A percentile compares a stretch with the other conserved stretches of the same genome.
phyloP scores from a whole-genome alignment of 306 rosid species.

The Acmispon strigosus region DNA sequence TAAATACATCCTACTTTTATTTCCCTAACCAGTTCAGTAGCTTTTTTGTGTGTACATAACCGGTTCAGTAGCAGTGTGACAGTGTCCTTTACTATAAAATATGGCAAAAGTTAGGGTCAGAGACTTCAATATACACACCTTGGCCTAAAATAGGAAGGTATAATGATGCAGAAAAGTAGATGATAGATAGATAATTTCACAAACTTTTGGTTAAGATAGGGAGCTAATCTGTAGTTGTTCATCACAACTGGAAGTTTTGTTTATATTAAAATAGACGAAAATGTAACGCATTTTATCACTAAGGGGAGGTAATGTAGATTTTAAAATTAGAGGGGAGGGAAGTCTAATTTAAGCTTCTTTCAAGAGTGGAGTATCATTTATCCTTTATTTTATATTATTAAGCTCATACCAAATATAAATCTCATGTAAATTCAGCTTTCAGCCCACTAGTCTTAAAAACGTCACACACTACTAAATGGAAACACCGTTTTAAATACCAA shows the following conservation, averaged over 20 bases:
- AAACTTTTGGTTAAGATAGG: not conserved
- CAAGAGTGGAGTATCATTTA: too few relatives aligned
- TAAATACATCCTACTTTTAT: not conserved
- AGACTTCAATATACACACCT: not conserved
- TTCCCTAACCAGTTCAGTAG: not conserved
- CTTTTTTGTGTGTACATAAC: too few relatives aligned
- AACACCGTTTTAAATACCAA: not conserved
- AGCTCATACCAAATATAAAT: not conserved
- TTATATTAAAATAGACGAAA: too few relatives aligned
- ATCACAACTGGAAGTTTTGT: too few relatives aligned
- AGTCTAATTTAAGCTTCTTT: too few relatives aligned
- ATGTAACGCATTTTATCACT: too few relatives aligned
- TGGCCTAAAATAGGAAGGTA: not conserved
- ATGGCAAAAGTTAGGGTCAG: not conserved
- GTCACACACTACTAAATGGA: not conserved
- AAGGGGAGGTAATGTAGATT: too few relatives aligned
- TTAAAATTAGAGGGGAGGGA: too few relatives aligned
- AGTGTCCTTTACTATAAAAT: not conserved
- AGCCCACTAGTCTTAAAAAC: not conserved
- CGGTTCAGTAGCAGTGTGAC: not conserved
- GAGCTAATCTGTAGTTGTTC: too few relatives aligned
- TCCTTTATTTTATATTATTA: not conserved
- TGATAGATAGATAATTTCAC: not conserved
- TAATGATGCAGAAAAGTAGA: not conserved
- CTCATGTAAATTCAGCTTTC: not conserved